phyloP scores from a whole-genome alignment of 2,329 filamentous ascomycete genomes.

The Colletotrichum karsti region DNA sequence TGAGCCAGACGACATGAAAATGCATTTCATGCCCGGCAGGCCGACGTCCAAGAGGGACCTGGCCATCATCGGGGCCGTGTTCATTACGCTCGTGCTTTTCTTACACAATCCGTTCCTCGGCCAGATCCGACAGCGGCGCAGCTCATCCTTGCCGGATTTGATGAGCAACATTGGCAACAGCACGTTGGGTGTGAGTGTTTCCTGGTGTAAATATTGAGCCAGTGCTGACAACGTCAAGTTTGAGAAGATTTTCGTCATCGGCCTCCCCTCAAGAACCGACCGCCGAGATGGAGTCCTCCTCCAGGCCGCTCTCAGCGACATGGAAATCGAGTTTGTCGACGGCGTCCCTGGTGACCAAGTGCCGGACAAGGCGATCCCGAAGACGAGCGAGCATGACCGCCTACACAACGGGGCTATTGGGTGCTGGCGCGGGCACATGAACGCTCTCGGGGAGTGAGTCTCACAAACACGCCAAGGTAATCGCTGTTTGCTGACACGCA shows the following conservation, averaged over 20 bases:
- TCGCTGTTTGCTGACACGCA: background rate
- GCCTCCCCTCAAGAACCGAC: conserved; percentile 58
- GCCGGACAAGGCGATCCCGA: conserved; percentile 45
- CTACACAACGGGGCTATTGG: conserved; percentile 38
- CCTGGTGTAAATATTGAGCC: rapidly evolving
- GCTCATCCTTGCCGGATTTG: background rate
- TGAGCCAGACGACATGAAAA: background rate
- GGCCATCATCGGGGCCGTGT: background rate
- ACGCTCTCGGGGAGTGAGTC: conserved; percentile 42
- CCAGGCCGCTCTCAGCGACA: conserved; percentile 52
- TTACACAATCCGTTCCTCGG: conserved; percentile 9
- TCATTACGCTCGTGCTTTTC: background rate
- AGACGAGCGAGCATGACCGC: conserved; percentile 39
- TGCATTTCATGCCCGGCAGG: conserved; percentile 7
- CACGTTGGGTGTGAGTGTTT: conserved; percentile 14
- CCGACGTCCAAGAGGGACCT: conserved; percentile 10
- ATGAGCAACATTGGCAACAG: conserved; percentile 10
- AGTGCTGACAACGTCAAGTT: conserved; percentile 46
- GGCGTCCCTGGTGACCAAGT: conserved; percentile 50
- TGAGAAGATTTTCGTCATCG: conserved; percentile 60
- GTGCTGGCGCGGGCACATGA: conserved; percentile 51
- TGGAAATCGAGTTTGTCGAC: conserved; percentile 55
- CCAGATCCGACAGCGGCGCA: background rate
- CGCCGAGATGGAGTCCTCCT: conserved; percentile 58
- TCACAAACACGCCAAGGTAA: background rate